Percentiles rank a stretch among this genome's conserved stretches.
These are phyloP conservation scores for Suillus placidus DNA, from an alignment of 768 basidiomycete species.

Conservation along the genomic window DNA sequence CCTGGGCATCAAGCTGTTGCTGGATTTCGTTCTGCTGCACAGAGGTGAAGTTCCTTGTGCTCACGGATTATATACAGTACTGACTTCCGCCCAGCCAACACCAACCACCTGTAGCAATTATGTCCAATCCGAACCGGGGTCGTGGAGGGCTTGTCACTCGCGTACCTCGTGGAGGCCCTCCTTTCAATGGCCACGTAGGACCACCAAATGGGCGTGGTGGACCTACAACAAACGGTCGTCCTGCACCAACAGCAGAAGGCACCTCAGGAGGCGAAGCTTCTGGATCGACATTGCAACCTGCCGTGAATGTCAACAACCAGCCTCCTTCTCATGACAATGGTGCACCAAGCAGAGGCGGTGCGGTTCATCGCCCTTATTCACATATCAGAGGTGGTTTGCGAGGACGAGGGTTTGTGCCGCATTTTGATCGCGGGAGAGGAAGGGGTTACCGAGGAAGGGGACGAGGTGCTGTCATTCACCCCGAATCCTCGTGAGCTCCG, in stretches of 20 bases:
- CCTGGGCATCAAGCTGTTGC: slow-evolving; percentile 56
- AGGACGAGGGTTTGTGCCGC: slow-evolving; percentile 36
- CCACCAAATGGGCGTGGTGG: slow-evolving; percentile 17
- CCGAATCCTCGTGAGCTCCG: slow-evolving; percentile 15
- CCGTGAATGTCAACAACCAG: slow-evolving; percentile 1
- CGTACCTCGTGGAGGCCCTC: slow-evolving; percentile 12
- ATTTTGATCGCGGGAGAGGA: slow-evolving; percentile 36
- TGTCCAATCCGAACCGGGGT: slow-evolving; percentile 71
- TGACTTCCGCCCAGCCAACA: slow-evolving; percentile 5
- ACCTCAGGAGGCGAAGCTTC: neutral
- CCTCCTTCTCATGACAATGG: slow-evolving; percentile 8
- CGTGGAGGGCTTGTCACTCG: slow-evolving; percentile 30
- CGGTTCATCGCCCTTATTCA: slow-evolving; percentile 4
- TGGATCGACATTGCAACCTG: neutral
- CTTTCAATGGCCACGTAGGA: slow-evolving; percentile 14
- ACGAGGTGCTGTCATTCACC: slow-evolving; percentile 16
- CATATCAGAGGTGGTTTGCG: slow-evolving; percentile 30
- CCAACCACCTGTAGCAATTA: slow-evolving; percentile 60
- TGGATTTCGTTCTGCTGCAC: slow-evolving; percentile 66
- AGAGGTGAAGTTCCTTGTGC: slow-evolving; percentile 25
- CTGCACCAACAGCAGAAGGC: slow-evolving; percentile 11
- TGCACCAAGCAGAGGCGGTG: slow-evolving; percentile 12
- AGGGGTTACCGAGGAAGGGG: slow-evolving; percentile 37
- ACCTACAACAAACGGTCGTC: slow-evolving; percentile 11
- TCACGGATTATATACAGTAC: neutral